Conservation (phyloP, 257 asterid species). For the Marsdenia floribunda region DNA sequence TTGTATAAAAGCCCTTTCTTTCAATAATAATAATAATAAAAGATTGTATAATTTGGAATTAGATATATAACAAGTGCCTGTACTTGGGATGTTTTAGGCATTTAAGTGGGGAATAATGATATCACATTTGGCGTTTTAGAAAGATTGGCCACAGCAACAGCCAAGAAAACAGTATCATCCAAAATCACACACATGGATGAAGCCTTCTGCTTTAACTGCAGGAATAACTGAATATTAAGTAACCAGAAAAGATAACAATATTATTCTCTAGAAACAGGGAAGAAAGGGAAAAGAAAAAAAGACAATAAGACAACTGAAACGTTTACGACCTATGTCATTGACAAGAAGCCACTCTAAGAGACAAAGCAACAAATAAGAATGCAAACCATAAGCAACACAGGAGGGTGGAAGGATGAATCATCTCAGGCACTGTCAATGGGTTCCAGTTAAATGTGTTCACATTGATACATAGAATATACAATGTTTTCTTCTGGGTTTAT, state of each 20-base stretch:
- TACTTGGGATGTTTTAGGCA: no score
- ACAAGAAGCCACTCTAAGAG: neutral
- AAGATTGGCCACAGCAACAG: conserved; percentile 53
- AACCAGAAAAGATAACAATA: neutral
- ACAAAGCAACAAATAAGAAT: neutral
- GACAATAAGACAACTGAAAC: neutral
- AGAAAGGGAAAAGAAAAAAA: neutral
- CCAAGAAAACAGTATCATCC: conserved; percentile 81
- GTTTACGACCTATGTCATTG: neutral
- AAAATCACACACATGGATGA: conserved; percentile 64
- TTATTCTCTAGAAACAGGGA: neutral
- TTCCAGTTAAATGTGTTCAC: neutral
- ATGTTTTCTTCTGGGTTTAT: neutral
- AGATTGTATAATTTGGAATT: no score
- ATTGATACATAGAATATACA: neutral
- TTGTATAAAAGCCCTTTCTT: no score
- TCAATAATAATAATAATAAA: no score
- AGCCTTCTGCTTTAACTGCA: conserved; percentile 57
- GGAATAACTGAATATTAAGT: conserved; percentile 14
- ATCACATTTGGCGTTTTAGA: conserved; percentile 57
- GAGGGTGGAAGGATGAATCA: neutral
- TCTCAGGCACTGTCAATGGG: neutral
- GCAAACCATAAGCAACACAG: neutral
- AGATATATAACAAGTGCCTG: no score
- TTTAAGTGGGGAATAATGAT: conserved; percentile 83